A percentile compares a stretch with the other conserved stretches of the same genome.
Evolutionary conservation across 805 yeast genomes (phyloP).

Genomic region (Zygotorulaspora sp.): DNA sequence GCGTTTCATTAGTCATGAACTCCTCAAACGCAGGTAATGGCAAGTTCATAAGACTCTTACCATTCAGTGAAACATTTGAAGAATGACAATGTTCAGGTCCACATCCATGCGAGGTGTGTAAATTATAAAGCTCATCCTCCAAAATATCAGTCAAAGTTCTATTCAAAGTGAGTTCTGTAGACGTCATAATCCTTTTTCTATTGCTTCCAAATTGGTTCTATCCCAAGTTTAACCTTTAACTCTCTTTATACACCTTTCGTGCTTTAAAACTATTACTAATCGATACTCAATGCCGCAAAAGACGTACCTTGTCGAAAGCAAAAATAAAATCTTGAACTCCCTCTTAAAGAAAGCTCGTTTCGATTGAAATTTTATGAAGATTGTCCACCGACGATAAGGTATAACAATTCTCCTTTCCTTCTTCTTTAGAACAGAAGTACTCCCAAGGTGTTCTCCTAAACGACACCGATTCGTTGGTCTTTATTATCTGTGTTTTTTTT

Average conservation of each 20-base stretch:
- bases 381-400: background rate
- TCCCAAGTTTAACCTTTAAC: no score
- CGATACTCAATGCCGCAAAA: slow-evolving; percentile 1
- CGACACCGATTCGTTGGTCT: background rate
- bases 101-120: slow-evolving; percentile 7
- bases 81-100: slow-evolving; percentile 9
- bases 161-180: slow-evolving; percentile 17
- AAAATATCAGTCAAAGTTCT: slow-evolving; percentile 35
- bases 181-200: slow-evolving; percentile 13
- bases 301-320: slow-evolving; percentile 2
- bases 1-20: slow-evolving; percentile 3
- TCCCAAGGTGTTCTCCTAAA: background rate
- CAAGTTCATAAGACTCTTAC: slow-evolving; percentile 11
- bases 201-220: no score
- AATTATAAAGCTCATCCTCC: slow-evolving; percentile 33
- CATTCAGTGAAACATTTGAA: slow-evolving; percentile 2
- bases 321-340: background rate
- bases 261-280: slow-evolving; percentile 10
- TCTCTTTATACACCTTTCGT: no score
- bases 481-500: no score
- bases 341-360: background rate
- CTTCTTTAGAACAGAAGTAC: background rate
- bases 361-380: background rate
- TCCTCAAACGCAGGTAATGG: slow-evolving; percentile 14
- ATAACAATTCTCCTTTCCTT: background rate